Evolutionary conservation across 345 rosid species (phyloP).

Genomic region (Aurinia saxatilis): DNA sequence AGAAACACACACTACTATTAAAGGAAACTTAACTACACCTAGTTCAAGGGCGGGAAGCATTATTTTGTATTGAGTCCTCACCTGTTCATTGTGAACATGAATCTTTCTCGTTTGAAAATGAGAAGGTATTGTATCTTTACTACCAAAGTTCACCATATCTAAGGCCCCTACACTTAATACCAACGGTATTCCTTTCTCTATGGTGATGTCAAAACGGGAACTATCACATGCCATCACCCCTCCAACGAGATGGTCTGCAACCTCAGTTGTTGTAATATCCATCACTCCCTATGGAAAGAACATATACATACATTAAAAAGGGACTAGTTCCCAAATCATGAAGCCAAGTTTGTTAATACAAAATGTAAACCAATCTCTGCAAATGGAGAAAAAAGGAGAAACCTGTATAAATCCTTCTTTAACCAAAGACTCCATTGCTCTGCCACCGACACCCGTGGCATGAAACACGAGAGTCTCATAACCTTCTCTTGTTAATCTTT

Average conservation of each 20-base stretch:
- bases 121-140: constrained; percentile 66
- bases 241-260: constrained; percentile 86
- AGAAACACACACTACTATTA: background rate
- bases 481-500: constrained; percentile 55
- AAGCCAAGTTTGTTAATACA: background rate
- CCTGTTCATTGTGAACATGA: constrained; percentile 81
- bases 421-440: constrained; percentile 86
- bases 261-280: constrained; percentile 89
- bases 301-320: background rate
- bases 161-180: constrained; percentile 88
- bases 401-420: constrained; percentile 82
- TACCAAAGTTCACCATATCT: constrained; percentile 94
- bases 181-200: constrained; percentile 75
- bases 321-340: background rate
- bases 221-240: constrained; percentile 93
- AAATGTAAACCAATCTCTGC: background rate
- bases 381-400: background rate
- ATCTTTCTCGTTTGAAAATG: constrained; percentile 57
- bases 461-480: constrained; percentile 87
- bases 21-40: background rate
- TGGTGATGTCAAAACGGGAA: constrained; percentile 68
- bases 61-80: constrained; percentile 12
- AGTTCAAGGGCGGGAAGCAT: background rate
- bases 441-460: constrained; percentile 95
- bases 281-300: constrained; percentile 54